These are phyloP conservation scores for Penicillium bialowiezense DNA, from an alignment of 495 filamentous ascomycete species.

Conservation along the genomic window DNA sequence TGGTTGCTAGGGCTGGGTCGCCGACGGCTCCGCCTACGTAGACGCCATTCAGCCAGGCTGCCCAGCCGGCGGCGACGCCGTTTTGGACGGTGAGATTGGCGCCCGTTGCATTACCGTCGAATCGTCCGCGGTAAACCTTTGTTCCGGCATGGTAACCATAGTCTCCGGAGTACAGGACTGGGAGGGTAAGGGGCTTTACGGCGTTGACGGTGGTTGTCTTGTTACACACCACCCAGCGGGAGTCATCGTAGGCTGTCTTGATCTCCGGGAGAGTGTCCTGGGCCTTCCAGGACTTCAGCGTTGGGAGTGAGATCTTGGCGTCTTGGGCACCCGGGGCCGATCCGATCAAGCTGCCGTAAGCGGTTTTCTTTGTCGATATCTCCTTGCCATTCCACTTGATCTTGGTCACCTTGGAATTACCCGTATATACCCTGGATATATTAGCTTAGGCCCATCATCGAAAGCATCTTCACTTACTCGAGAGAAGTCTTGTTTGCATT, in stretches of 20 bases:
- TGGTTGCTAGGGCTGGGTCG: slow-evolving; percentile 33
- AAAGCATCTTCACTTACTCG: slow-evolving; percentile 36
- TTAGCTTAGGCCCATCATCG: not conserved
- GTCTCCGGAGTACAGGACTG: slow-evolving; percentile 55
- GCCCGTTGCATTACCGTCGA: slow-evolving; percentile 54
- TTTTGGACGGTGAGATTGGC: slow-evolving; percentile 58
- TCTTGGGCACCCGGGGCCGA: slow-evolving; percentile 42
- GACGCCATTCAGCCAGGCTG: slow-evolving; percentile 52
- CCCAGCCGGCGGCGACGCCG: slow-evolving; percentile 55
- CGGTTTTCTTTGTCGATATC: slow-evolving; percentile 32
- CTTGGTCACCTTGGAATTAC: slow-evolving; percentile 34
- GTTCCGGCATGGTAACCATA: slow-evolving; percentile 71
- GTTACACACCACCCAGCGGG: slow-evolving; percentile 57
- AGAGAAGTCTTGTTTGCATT: slow-evolving; percentile 59
- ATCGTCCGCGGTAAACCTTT: slow-evolving; percentile 68
- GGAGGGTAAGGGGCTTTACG: slow-evolving; percentile 54
- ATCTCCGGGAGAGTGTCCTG: slow-evolving; percentile 68
- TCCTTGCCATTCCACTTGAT: slow-evolving; percentile 55
- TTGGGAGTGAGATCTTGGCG: slow-evolving; percentile 48
- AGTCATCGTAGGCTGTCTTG: slow-evolving; percentile 57
- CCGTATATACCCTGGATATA: slow-evolving; percentile 46
- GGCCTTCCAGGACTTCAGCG: slow-evolving; percentile 59
- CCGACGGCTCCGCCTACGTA: slow-evolving; percentile 57
- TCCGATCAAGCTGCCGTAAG: slow-evolving; percentile 48
- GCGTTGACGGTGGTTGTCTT: slow-evolving; percentile 56